Conservation (phyloP, 78 protist species). For the Protostelium mycophagum region DNA sequence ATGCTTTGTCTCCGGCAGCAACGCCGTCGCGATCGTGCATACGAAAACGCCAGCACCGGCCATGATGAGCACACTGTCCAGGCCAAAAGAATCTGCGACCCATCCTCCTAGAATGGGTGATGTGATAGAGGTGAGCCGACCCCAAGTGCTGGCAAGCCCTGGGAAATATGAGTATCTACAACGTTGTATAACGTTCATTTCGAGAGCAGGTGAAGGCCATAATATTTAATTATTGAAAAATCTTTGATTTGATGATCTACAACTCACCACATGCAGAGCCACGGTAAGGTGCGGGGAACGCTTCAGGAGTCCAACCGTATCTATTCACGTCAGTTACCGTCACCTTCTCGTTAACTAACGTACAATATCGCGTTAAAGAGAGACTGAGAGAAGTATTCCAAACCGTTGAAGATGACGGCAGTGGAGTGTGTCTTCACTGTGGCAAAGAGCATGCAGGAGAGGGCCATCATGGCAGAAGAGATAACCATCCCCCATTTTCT, state of each 20-base stretch:
- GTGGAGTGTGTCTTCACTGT: not conserved
- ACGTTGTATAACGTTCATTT: too few species aligned
- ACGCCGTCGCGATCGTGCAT: not conserved
- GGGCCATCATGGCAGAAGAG: not conserved
- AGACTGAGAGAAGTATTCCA: not conserved
- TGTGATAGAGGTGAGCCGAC: not conserved
- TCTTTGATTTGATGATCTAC: too few species aligned
- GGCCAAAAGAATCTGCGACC: not conserved
- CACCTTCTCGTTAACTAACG: too few species aligned
- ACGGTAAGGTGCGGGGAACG: not conserved
- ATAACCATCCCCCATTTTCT: not conserved
- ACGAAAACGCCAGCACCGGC: not conserved
- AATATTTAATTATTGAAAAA: too few species aligned
- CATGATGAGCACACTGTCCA: not conserved
- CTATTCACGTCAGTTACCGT: too few species aligned
- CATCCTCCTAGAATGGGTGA: not conserved
- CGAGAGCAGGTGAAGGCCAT: too few species aligned
- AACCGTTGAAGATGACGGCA: not conserved
- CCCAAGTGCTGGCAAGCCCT: not conserved
- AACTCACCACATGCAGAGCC: not conserved
- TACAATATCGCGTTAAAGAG: not conserved
- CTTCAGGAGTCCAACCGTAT: not conserved
- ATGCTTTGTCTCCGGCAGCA: not conserved
- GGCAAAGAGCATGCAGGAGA: not conserved
- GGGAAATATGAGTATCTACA: too few species aligned